Evolutionary conservation across 2,329 filamentous ascomycete genomes (phyloP), one percentile per base, ranked within the genome.

Genomic region (Pestalotiopsis fici): DNA sequence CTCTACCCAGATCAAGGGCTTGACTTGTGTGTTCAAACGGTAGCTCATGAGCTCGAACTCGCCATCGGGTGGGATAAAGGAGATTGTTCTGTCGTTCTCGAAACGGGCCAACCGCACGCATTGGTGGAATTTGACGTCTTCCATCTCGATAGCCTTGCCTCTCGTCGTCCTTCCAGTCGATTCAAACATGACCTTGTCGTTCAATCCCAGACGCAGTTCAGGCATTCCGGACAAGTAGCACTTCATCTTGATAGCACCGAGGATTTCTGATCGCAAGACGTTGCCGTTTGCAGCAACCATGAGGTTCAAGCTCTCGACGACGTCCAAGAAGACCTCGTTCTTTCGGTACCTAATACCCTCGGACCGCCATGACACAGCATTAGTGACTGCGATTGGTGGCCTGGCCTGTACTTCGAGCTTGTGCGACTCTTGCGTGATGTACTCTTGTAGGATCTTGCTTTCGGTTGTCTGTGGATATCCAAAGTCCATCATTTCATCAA

Each of bases 401-500:
- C 96, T 91, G 39, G 96, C 95, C 83, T 98, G 95, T 67, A 98
- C 91, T 80, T 99, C 96, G 69, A 99, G 90, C 83, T 98, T 98
- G 85, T 99, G 96, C 65, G 95, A 98, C 82, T 99, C 96, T 82
- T 99, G 96, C 54, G 96, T 99, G 79, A 99, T 99, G 84, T 97
- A 97, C 85, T 99, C 96, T 81, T 99, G 96, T 69, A 99, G 85
- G 79, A 99, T 99, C 88, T 99, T 99, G 80, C 90, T 93, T 81
- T 99, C 96, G 72, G 96, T 99, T 11, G 96, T 99, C 81, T 99
- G 96, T 5, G 96, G 96, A 80, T 99, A 98, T 71, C 96, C 96
- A 85, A 99, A 99, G 82, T 99, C 96, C 96, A 99, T 99, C 96
- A 99, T 99, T 85, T 99, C 96, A 78, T 99, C 96, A 70, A 99